These are phyloP conservation scores for Trichoderma polysporum DNA, from an alignment of 2,329 filamentous ascomycete genomes.

Conservation along the genomic window DNA sequence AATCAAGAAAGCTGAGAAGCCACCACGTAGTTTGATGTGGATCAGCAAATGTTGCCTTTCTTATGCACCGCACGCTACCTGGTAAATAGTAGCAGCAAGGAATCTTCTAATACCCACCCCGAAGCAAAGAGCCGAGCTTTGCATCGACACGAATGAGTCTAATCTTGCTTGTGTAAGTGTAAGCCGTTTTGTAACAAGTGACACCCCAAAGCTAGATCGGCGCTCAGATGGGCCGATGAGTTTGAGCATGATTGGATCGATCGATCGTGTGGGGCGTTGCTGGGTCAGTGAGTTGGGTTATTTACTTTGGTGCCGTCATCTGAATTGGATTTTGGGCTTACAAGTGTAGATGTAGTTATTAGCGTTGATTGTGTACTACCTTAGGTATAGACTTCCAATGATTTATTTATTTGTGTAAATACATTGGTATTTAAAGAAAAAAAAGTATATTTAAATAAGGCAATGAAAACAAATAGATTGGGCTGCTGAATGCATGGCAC, in stretches of 20 bases:
- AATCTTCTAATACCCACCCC: neutral
- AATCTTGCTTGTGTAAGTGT: neutral
- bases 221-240: neutral
- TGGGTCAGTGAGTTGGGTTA: slow-evolving; percentile 21
- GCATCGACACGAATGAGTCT: neutral
- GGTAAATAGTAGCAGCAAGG: neutral
- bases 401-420: neutral
- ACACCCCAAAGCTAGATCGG: neutral
- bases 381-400: too few species aligned
- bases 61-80: neutral
- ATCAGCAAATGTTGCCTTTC: neutral
- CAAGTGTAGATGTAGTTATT: neutral
- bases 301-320: slow-evolving; percentile 38
- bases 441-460: too few species aligned
- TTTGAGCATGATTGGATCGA: slow-evolving; percentile 6
- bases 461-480: too few species aligned
- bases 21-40: slow-evolving; percentile 17
- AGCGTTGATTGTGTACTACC: neutral
- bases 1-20: slow-evolving; percentile 10
- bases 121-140: neutral
- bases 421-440: too few species aligned
- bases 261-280: slow-evolving; percentile 23
- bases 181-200: too few species aligned
- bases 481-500: too few species aligned
- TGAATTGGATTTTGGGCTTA: neutral